Percentiles rank a stretch among this genome's conserved stretches.
Evolutionary conservation across 2,329 filamentous ascomycete genomes (phyloP).

Genomic region (Fusarium sp.): DNA sequence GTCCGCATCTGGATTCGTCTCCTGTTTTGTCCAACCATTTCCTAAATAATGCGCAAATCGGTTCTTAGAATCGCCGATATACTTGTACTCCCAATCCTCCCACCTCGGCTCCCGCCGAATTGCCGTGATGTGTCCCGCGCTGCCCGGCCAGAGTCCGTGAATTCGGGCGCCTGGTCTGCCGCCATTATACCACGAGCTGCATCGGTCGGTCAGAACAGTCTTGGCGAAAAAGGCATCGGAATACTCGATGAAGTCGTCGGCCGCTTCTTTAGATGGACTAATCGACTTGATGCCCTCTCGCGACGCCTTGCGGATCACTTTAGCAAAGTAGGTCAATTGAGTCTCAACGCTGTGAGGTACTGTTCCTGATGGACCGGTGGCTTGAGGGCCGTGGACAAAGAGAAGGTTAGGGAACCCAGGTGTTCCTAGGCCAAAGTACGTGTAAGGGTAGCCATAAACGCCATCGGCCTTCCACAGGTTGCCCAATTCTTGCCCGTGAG

Average conservation of each 20-base stretch:
- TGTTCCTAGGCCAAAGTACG: constrained; percentile 75
- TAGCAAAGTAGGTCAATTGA: constrained; percentile 75
- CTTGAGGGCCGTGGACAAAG: constrained; percentile 74
- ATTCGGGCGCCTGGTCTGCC: constrained; percentile 73
- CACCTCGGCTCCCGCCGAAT: constrained; percentile 69
- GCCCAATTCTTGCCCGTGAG: constrained; percentile 67
- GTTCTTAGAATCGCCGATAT: constrained; percentile 61
- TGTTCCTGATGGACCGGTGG: constrained; percentile 73
- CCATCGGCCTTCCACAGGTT: constrained; percentile 71
- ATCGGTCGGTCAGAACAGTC: constrained; percentile 73
- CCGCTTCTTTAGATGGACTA: constrained; percentile 68
- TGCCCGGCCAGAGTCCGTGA: constrained; percentile 79
- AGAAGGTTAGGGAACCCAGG: constrained; percentile 79
- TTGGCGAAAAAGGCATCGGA: constrained; percentile 69
- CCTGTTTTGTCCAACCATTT: constrained; percentile 75
- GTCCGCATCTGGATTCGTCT: constrained; percentile 69
- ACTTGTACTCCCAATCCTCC: constrained; percentile 70
- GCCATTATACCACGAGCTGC: constrained; percentile 81
- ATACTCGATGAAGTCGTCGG: constrained; percentile 76
- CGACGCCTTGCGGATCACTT: constrained; percentile 76
- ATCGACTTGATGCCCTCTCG: constrained; percentile 77
- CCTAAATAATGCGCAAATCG: constrained; percentile 76
- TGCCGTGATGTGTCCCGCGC: constrained; percentile 73
- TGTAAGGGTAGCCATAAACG: constrained; percentile 74
- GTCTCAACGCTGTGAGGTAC: constrained; percentile 78